A percentile compares a stretch with the other conserved stretches of the same genome.
phyloP scores from a whole-genome alignment of 306 rosid genomes.

The Ammopiptanthus mongolicus region DNA sequence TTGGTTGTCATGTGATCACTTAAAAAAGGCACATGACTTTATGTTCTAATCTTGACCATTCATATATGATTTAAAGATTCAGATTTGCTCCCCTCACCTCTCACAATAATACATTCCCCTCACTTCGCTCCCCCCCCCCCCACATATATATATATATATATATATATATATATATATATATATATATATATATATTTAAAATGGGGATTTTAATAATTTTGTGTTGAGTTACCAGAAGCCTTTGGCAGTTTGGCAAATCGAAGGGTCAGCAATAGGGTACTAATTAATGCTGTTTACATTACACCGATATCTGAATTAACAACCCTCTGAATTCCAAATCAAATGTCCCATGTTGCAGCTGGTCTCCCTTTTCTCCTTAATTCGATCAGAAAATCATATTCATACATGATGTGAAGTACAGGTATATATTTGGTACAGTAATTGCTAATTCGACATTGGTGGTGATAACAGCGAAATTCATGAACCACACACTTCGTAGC shows the following conservation, averaged over 20 bases:
- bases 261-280: constrained; percentile 1
- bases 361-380: background rate
- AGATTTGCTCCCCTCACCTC: too few species aligned
- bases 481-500: constrained; percentile 13
- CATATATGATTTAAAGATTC: too few species aligned
- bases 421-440: constrained; percentile 11
- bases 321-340: background rate
- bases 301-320: background rate
- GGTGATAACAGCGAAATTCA: background rate
- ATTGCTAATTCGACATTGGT: background rate
- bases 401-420: background rate
- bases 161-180: too few species aligned
- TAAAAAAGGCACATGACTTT: too few species aligned
- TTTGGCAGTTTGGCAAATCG: constrained; percentile 19
- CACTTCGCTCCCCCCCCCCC: too few species aligned
- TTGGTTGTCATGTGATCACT: too few species aligned
- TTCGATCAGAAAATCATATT: constrained; percentile 9
- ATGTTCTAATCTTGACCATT: too few species aligned
- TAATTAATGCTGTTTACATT: background rate
- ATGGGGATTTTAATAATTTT: background rate
- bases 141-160: too few species aligned
- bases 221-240: constrained; percentile 1
- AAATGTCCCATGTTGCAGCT: background rate
- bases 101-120: too few species aligned
- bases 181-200: too few species aligned